These are phyloP conservation scores for Leucosporidium scottii DNA, from an alignment of 768 basidiomycete genomes.

Conservation along the genomic window DNA sequence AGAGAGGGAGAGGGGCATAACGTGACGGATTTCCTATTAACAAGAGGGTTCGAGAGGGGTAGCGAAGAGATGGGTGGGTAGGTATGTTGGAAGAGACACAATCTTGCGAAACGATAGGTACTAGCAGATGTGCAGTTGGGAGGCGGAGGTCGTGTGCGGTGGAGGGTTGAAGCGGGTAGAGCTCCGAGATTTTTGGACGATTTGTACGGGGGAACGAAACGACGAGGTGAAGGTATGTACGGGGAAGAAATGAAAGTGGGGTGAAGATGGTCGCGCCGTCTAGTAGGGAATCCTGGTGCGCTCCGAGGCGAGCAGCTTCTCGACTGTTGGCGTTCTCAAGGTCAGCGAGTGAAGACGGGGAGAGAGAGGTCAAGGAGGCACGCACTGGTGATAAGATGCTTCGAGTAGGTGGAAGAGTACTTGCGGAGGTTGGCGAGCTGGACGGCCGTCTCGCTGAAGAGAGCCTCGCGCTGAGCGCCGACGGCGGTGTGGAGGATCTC, in stretches of 20 bases:
- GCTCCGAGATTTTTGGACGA: not conserved
- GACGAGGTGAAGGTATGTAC: not conserved
- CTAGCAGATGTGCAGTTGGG: not conserved
- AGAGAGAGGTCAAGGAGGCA: not conserved
- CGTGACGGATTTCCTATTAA: too few species aligned
- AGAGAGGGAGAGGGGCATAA: too few species aligned
- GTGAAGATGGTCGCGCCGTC: not conserved
- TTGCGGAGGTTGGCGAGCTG: conserved; percentile 65
- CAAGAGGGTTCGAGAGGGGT: too few species aligned
- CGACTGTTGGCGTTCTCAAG: conserved; percentile 5
- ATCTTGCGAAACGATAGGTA: too few species aligned
- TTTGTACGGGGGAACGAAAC: not conserved
- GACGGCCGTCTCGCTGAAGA: conserved; percentile 59
- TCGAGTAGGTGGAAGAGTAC: conserved; percentile 62
- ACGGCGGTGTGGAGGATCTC: conserved; percentile 59
- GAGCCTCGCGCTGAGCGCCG: conserved; percentile 60
- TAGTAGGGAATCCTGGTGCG: conserved; percentile 8
- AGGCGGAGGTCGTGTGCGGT: not conserved
- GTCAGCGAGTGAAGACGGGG: not conserved
- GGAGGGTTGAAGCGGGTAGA: not conserved
- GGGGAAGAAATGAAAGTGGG: not conserved
- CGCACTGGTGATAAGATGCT: conserved; percentile 60
- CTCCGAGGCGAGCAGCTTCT: conserved; percentile 23
- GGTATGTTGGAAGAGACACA: too few species aligned
- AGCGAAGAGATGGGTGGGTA: too few species aligned